Base-by-base conservation (phyloP, 768 basidiomycete species). In the Amanita exitialis region DNA sequence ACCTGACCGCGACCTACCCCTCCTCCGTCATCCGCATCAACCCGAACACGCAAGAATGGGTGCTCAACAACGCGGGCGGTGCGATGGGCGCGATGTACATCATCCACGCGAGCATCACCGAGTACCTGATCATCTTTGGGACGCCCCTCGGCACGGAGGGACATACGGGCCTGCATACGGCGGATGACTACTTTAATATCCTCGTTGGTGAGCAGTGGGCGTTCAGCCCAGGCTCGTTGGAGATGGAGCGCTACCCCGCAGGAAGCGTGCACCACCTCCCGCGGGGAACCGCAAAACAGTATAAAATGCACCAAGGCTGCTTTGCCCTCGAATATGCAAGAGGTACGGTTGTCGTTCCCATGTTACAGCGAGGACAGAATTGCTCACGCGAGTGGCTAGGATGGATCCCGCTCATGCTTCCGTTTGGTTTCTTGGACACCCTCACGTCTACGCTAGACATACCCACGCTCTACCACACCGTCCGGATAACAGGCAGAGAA, bases 31-130 rank as follows among this genome's bases (percentile, higher is more conserved):
- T 82, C 37, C 69, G 67, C 16, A 51, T 89, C 55, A 79, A 81
- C 62, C 56, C 79, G 45, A 59, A 85, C 69, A 62, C 76, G 18
- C 71, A 72, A 34, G 93, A 97, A 61, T 97, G 95, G 95, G 79
- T 96, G 21, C 88, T 95, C 69, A 97, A 83, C 73, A 98, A 97
- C 59, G 94, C 95, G 0, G 96, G 94, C 9, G 96, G 96, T 53
- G 93, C 93, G 0, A 97, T 95, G 94, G 93, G 93, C 38, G 85
- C 85, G 30, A 97, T 99, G 95, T 96, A 93, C 65, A 77, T 98
- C 68, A 90, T 98, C 56, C 96, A 98, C 61, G 91, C 95, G 15
- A 86, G 82, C 68, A 84, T 99, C 59, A 97, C 95, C 8, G 96
- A 99, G 71, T 99, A 95, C 70, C 78, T 91, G 58, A 92, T 92